phyloP scores from a whole-genome alignment of 2,329 filamentous ascomycete species.

The Macroventuria anomochaeta region DNA sequence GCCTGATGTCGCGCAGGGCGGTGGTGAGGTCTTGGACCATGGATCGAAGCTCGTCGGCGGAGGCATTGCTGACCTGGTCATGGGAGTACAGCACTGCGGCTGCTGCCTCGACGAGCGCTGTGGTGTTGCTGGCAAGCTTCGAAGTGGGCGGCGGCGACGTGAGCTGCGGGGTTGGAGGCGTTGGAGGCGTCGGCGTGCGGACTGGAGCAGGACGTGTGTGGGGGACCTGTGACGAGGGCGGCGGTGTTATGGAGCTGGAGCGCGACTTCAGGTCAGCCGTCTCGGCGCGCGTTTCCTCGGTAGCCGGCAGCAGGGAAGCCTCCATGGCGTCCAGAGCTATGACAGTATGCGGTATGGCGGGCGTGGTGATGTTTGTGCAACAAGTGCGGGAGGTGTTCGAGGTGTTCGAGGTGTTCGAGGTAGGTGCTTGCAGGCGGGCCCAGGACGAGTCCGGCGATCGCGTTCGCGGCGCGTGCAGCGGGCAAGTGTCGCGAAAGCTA shows the following conservation, averaged over 20 bases:
- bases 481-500: constrained; percentile 22
- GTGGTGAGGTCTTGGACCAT: constrained; percentile 61
- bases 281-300: constrained; percentile 36
- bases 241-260: constrained; percentile 63
- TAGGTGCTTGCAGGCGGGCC: neutral
- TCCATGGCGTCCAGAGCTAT: constrained; percentile 14
- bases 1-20: constrained; percentile 71
- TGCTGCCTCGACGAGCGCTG: constrained; percentile 39
- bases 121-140: constrained; percentile 34
- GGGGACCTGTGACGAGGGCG: constrained; percentile 66
- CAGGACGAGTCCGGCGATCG: constrained; percentile 11
- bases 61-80: constrained; percentile 61
- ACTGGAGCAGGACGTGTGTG: constrained; percentile 44
- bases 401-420: neutral
- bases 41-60: constrained; percentile 59
- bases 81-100: constrained; percentile 54
- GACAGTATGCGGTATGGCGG: neutral
- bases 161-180: constrained; percentile 57
- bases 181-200: constrained; percentile 61
- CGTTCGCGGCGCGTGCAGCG: constrained; percentile 26
- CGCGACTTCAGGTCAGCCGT: constrained; percentile 32
- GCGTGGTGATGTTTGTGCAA: neutral
- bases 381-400: neutral
- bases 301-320: constrained; percentile 40
- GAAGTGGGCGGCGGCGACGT: constrained; percentile 58